Base-by-base conservation (phyloP, 495 filamentous ascomycete species). In the Penicillium roqueforti region DNA sequence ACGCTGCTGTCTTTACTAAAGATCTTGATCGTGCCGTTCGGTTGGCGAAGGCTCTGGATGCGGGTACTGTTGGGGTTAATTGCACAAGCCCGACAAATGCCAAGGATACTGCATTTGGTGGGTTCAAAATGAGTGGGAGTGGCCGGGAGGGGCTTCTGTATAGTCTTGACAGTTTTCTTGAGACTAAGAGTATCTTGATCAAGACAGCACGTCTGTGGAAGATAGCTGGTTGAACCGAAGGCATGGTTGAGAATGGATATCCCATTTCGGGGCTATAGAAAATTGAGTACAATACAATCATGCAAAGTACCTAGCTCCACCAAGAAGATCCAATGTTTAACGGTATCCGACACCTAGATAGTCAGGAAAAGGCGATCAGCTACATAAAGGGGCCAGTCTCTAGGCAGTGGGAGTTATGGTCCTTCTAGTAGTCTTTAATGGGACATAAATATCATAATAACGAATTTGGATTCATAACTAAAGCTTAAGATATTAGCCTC, bases 111-210 rank as follows among this genome's bases (percentile, higher is more conserved):
- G 88, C 89, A 13, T 93, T 95, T 72, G 92, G 92, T 28, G 92
- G 92, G 1, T 87, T 91, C 45, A 96, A 96, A 76, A 87, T 92
- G 80, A 89, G 85, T 66, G 92, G 91, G n/a, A 87, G 88, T 62
- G 91, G 91, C 3, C 72, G 90, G 20, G 88, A 93, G 73, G 45
- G 59, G 38, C 40, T 53, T 60, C 20, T 70, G 55, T 63, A 75
- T 56, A 76, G 74, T 51, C 63, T 81, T 58, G 68, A 77, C 28
- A 75, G 71, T 38, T 81, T 73, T 52, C 54, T 81, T 36, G 76
- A 81, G 67, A 74, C 65, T 0, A 81, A 82, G 66, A 70, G 71
- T 32, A 68, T 76, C 37, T 42, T 74, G 50, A 68, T 71, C 18
- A 63, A 62, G 51, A 58, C 55, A 13, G 20, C 28, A 7, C 25